Evolutionary conservation across 2,329 filamentous ascomycete species (phyloP).

Genomic region (Canariomyces notabilis): DNA sequence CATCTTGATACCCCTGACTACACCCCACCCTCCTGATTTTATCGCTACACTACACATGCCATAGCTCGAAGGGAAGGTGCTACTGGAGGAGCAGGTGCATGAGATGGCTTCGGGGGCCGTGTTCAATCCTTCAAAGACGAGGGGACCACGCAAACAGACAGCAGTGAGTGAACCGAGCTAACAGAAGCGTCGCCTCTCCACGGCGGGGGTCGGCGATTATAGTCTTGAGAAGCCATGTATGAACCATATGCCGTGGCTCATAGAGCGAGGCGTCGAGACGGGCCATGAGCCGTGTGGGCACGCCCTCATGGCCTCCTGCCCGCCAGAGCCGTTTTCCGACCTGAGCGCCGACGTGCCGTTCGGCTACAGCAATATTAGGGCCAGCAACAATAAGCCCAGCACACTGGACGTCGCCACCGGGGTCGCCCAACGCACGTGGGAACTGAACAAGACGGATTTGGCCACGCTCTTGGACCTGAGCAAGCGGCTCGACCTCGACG

Average conservation of each 20-base stretch:
- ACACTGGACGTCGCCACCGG: conserved; percentile 43
- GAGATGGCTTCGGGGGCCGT: background rate
- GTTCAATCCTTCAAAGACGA: conserved; percentile 23
- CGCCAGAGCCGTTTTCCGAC: conserved; percentile 59
- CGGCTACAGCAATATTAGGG: conserved; percentile 30
- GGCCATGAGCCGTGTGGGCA: conserved; percentile 73
- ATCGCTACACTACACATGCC: background rate
- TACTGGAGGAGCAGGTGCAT: background rate
- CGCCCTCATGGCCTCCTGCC: conserved; percentile 87
- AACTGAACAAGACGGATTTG: conserved; percentile 71
- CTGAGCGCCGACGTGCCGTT: conserved; percentile 49
- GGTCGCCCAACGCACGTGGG: conserved; percentile 64
- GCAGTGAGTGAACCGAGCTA: conserved; percentile 16
- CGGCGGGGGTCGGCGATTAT: conserved; percentile 12
- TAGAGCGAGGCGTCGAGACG: conserved; percentile 54
- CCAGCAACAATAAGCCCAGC: conserved; percentile 19
- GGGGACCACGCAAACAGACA: conserved; percentile 27
- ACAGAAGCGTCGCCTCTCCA: conserved; percentile 19
- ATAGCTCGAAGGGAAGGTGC: background rate
- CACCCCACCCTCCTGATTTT: background rate
- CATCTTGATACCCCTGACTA: background rate
- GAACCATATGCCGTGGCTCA: conserved; percentile 77
- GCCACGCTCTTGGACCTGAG: conserved; percentile 80
- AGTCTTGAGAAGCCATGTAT: conserved; percentile 90
- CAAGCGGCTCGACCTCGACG: conserved; percentile 73